phyloP scores from a whole-genome alignment of 1,284 basidiomycete species.

The Cryptococcus sp. region DNA sequence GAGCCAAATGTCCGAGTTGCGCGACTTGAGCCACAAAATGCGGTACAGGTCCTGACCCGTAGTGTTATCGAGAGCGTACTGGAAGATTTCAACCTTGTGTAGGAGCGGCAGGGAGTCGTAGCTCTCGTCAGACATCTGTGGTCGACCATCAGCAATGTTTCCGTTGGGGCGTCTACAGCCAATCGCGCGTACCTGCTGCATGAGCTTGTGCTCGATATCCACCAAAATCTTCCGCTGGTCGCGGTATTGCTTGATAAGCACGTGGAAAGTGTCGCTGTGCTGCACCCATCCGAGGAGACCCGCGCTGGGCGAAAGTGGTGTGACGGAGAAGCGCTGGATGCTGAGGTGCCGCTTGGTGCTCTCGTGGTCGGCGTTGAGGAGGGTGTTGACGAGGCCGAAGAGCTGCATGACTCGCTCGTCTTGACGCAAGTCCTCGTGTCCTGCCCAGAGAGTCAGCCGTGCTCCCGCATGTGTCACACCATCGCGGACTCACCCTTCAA shows the following conservation, averaged over 20 bases:
- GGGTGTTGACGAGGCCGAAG: conserved; percentile 93
- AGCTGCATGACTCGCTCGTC: conserved; percentile 99
- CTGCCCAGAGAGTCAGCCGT: conserved; percentile 48
- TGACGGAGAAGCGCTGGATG: conserved; percentile 91
- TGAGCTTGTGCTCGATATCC: conserved; percentile 97
- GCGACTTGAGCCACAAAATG: conserved; percentile 93
- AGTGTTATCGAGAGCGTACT: conserved; percentile 97
- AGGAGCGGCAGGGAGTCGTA: conserved; percentile 92
- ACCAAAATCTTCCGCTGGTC: conserved; percentile 93
- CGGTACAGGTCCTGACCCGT: conserved; percentile 99
- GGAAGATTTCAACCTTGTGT: conserved; percentile 99
- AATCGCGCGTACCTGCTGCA: conserved; percentile 71
- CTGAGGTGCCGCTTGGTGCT: conserved; percentile 95
- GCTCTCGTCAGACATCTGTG: conserved; percentile 90
- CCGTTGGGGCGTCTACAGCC: neutral
- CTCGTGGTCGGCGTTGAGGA: conserved; percentile 87
- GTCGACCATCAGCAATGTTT: neutral
- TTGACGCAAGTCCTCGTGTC: conserved; percentile 98
- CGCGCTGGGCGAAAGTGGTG: conserved; percentile 92
- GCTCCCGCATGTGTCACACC: neutral
- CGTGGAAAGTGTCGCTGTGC: conserved; percentile 96
- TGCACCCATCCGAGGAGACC: conserved; percentile 95
- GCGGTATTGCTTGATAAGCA: conserved; percentile 92
- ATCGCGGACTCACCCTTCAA: conserved; percentile 68
- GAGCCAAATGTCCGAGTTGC: conserved; percentile 96